Evolutionary conservation across 805 yeast genomes (phyloP).

Genomic region (Teunomyces tritomae): DNA sequence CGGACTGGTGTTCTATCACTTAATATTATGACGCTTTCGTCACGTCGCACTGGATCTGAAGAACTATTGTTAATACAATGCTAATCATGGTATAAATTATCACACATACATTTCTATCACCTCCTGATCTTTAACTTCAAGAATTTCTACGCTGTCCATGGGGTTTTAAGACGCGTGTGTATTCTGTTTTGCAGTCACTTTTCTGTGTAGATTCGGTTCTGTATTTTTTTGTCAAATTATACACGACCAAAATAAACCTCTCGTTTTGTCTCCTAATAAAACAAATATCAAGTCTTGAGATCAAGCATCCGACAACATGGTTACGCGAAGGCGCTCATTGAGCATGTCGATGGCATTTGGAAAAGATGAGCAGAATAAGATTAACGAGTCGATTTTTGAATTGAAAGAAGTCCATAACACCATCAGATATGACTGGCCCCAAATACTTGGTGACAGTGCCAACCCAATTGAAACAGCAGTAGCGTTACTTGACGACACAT

Average conservation of each 20-base stretch:
- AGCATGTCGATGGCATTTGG: constrained; percentile 4
- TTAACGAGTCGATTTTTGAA: constrained; percentile 29
- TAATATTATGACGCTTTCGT: background rate
- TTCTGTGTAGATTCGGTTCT: background rate
- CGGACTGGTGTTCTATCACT: background rate
- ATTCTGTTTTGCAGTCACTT: constrained; percentile 1
- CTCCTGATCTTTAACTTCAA: constrained; percentile 13
- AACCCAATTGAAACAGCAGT: constrained; percentile 86
- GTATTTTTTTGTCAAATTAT: background rate
- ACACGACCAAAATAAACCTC: constrained; percentile 1
- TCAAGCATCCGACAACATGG: background rate
- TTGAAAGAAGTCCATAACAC: constrained; percentile 35
- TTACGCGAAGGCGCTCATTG: constrained; percentile 2
- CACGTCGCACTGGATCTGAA: constrained; percentile 1
- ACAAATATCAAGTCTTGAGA: no score
- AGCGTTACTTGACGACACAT: constrained; percentile 77
- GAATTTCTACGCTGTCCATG: constrained; percentile 12
- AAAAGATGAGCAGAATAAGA: background rate
- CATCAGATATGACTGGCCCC: constrained; percentile 46
- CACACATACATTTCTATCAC: constrained; percentile 22
- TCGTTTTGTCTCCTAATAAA: background rate
- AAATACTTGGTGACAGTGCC: constrained; percentile 42
- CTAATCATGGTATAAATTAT: background rate
- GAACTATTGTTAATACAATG: constrained; percentile 1
- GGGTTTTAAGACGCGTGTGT: background rate